Evolutionary conservation across 352 stramenopile species (phyloP), one percentile per base, ranked within the genome.

Genomic region (Pythium rhizo-oryzae): DNA sequence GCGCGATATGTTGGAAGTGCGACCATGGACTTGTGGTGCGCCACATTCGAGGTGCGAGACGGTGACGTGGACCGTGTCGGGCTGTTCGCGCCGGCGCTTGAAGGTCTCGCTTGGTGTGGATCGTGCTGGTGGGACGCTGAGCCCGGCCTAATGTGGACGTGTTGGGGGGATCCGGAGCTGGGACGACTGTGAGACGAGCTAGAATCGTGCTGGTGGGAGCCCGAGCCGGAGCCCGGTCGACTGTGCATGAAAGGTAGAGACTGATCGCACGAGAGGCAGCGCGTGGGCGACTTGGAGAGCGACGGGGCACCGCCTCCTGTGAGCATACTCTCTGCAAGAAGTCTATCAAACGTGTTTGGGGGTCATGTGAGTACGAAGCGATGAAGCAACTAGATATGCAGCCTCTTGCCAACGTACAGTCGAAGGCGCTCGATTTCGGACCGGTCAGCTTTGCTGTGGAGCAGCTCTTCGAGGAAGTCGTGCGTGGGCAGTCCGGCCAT

Each of bases 181-280:
- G 35, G 35, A 16, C 12, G 35, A 41, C 35, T 41, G 35, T 41
- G 28, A 33, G 28, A 2, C 23, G 5, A 5, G 47, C 23, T 54
- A 33, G 25, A 18, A 19, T 54, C 16, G 39, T 55, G 25, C 4
- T 50, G 35, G 53, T 62, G 49, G 12, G 39, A 43, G 11, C 37
- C 33, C 18, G 46, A 41, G 18, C 37, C 33, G 13, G 46, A 41
- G 15, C 24, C 35, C 1, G 54, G 59, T 18, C 59, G 59, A 25
- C 21, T 65, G 23, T 69, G 59, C 23, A 68, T 33, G 19, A 72
- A 70, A 16, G 72, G 80, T 16, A 90, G 69, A 24, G 71, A 72
- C 55, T 90, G 81, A 52, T 91, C 81, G 37, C 83, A 90, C 11
- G 81, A 87, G 33, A 91, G 58, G 55, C 83, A 91, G 15, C 78